Percentiles rank a stretch among this genome's conserved stretches.
Evolutionary conservation across 495 filamentous ascomycete species (phyloP).

Genomic region (Daldinia vernicosa): DNA sequence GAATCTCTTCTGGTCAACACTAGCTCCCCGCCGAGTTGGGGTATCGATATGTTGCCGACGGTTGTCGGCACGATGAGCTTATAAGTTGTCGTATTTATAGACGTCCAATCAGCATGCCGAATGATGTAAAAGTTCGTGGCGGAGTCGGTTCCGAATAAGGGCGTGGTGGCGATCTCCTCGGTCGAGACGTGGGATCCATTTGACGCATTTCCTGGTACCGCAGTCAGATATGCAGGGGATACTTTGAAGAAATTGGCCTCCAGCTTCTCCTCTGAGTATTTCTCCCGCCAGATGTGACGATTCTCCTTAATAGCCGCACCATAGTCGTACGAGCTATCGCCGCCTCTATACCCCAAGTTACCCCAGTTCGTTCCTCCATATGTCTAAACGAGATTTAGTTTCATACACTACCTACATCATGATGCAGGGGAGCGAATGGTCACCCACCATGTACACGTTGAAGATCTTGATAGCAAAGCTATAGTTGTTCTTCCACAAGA

Average conservation of each 20-base stretch:
- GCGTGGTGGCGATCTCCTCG: slow-evolving; percentile 66
- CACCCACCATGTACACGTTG: background rate
- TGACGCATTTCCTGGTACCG: slow-evolving; percentile 53
- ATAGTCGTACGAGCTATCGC: slow-evolving; percentile 80
- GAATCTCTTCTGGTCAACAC: slow-evolving; percentile 76
- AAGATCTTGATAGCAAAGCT: background rate
- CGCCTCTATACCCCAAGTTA: slow-evolving; percentile 74
- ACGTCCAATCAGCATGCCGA: slow-evolving; percentile 69
- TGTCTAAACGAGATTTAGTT: slow-evolving; percentile 52
- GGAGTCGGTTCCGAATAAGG: slow-evolving; percentile 57
- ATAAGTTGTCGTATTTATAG: slow-evolving; percentile 64
- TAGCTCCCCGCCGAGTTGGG: slow-evolving; percentile 69
- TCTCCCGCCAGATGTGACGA: slow-evolving; percentile 69
- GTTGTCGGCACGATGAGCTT: slow-evolving; percentile 68
- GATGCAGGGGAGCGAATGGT: background rate
- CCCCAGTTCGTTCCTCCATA: slow-evolving; percentile 80
- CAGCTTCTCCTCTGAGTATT: slow-evolving; percentile 81
- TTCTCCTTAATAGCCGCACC: slow-evolving; percentile 73
- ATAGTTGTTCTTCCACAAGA: background rate
- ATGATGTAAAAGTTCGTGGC: slow-evolving; percentile 68
- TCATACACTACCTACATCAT: slow-evolving; percentile 21
- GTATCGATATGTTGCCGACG: slow-evolving; percentile 67
- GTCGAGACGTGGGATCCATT: slow-evolving; percentile 55
- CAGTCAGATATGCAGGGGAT: slow-evolving; percentile 70
- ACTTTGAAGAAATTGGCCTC: slow-evolving; percentile 76